Conservation (phyloP, 495 filamentous ascomycete species). For the Bombardia bombarda region DNA sequence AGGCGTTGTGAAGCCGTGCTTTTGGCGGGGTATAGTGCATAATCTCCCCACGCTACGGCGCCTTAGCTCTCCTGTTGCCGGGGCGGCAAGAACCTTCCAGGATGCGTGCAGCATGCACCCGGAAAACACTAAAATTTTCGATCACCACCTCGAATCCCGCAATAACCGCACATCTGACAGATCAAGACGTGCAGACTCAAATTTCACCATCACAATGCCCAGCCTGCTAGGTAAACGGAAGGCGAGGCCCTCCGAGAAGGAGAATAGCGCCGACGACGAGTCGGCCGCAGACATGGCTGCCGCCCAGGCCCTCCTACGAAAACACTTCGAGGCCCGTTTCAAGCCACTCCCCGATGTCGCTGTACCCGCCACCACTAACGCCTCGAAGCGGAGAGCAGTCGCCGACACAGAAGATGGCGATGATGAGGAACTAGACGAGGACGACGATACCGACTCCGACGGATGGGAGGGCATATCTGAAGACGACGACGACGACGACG, state of each 20-base stretch:
- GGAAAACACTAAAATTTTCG: too few relatives aligned
- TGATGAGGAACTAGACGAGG: conserved; percentile 26
- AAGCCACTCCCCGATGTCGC: conserved; percentile 49
- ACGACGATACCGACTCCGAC: conserved; percentile 1
- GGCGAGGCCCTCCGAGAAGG: conserved; percentile 15
- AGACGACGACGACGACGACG: conserved; percentile 14
- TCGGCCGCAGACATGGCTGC: conserved; percentile 19
- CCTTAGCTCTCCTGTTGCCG: too few relatives aligned
- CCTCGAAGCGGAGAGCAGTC: conserved; percentile 18
- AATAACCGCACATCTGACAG: neutral
- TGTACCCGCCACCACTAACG: conserved; percentile 7
- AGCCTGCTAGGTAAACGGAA: conserved; percentile 38
- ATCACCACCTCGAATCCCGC: neutral
- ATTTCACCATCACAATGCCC: conserved; percentile 29
- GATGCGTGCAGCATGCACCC: too few relatives aligned
- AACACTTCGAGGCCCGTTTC: conserved; percentile 83
- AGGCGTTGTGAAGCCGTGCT: too few relatives aligned
- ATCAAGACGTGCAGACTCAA: neutral
- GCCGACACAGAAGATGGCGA: conserved; percentile 21
- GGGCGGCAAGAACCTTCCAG: too few relatives aligned
- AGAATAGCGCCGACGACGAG: conserved; percentile 9
- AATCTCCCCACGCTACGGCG: too few relatives aligned
- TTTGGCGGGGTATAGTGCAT: too few relatives aligned
- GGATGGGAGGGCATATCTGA: conserved; percentile 10
- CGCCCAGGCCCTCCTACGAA: conserved; percentile 53